A percentile compares a stretch with the other conserved stretches of the same genome.
phyloP scores from a whole-genome alignment of 371 early-diverging fungal genomes.

The Umbelopsis sp. region DNA sequence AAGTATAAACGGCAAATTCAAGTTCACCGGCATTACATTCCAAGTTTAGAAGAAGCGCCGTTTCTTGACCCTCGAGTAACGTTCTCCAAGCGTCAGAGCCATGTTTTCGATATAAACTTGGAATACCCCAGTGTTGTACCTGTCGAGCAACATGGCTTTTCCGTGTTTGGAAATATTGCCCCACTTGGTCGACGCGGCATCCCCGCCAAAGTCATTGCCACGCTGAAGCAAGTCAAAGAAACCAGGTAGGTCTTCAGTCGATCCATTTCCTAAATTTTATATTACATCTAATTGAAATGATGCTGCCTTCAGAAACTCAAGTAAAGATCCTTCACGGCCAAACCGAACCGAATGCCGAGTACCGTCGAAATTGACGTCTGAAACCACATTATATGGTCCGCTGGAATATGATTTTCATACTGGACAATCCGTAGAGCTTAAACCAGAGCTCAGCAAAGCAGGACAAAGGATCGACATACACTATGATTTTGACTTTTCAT shows the following conservation, averaged over 20 bases:
- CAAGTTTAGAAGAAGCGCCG: constrained; percentile 7
- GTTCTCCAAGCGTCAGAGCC: background rate
- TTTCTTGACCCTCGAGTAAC: constrained; percentile 14
- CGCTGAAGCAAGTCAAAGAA: constrained; percentile 7
- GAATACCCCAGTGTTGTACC: constrained; percentile 13
- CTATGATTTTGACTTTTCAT: constrained; percentile 9
- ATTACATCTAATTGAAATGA: no score
- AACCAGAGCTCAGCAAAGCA: background rate
- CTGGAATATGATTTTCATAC: constrained; percentile 10
- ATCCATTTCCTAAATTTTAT: no score
- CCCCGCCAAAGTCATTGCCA: background rate
- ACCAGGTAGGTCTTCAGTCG: background rate
- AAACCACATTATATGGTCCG: background rate
- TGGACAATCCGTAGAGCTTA: background rate
- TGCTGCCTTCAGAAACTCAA: background rate
- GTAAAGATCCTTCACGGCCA: constrained; percentile 9
- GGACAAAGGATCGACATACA: constrained; percentile 2
- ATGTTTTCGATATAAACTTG: background rate
- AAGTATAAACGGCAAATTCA: constrained; percentile 1
- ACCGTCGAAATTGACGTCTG: background rate
- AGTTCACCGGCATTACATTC: constrained; percentile 12
- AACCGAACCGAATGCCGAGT: background rate
- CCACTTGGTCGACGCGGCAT: constrained; percentile 5
- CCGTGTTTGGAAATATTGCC: constrained; percentile 15
- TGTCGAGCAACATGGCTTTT: constrained; percentile 13